Evolutionary conservation across 225 moss, liverwort and hornwort species (phyloP).

Genomic region (Marchantia polymorpha): DNA sequence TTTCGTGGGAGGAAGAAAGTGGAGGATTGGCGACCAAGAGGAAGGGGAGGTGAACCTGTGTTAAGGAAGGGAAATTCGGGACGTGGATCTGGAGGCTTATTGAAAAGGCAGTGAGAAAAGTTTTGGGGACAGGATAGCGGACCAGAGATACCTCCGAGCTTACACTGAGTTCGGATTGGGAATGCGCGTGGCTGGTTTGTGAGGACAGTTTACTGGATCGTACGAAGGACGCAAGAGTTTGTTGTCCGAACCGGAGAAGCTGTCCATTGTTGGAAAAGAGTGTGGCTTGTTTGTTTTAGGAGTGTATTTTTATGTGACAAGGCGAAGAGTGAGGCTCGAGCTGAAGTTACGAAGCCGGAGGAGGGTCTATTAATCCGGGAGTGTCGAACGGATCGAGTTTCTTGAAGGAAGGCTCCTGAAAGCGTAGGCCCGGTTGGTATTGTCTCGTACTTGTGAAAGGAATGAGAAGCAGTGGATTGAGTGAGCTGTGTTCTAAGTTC

Average conservation of each 20-base stretch:
- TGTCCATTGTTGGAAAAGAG: background rate
- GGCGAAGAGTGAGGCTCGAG: no score
- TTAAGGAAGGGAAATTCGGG: background rate
- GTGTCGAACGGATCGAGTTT: background rate
- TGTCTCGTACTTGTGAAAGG: background rate
- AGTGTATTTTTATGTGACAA: background rate
- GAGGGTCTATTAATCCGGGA: background rate
- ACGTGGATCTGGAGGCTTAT: background rate
- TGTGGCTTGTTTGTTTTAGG: background rate
- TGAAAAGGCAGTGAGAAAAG: background rate
- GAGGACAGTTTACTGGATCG: background rate
- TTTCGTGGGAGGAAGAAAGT: background rate
- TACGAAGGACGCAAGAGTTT: background rate
- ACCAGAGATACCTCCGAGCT: background rate
- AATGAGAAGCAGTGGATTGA: background rate
- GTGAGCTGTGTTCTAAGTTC: background rate
- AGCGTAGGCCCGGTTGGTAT: background rate
- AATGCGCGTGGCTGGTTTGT: background rate
- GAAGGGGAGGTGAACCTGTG: background rate
- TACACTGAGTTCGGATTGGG: background rate
- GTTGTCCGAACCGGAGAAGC: background rate
- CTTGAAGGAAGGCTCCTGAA: background rate
- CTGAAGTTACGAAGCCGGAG: background rate
- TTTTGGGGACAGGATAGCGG: background rate
- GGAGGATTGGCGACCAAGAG: background rate